Conservation (phyloP, 805 yeast genomes). For the Candida namnaoensis region DNA sequence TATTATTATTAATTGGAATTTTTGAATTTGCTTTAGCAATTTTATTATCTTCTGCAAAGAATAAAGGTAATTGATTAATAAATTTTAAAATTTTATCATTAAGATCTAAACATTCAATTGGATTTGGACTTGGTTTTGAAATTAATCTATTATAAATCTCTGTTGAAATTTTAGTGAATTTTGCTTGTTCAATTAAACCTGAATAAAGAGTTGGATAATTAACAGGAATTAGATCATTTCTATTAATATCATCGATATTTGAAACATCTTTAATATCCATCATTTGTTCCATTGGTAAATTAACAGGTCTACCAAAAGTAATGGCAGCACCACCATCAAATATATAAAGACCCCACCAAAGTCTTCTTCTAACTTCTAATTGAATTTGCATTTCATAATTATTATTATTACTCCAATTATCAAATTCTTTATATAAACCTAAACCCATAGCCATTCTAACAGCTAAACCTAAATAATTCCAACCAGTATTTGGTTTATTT, state of each 20-base stretch:
- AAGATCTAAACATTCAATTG: slow-evolving; percentile 41
- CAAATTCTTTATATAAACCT: slow-evolving; percentile 51
- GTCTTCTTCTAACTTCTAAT: slow-evolving; percentile 46
- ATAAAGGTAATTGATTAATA: slow-evolving; percentile 33
- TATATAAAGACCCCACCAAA: slow-evolving; percentile 63
- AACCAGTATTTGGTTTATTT: slow-evolving; percentile 59
- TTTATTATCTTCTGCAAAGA: slow-evolving; percentile 33
- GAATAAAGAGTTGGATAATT: slow-evolving; percentile 47
- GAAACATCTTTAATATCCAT: slow-evolving; percentile 42
- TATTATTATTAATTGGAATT: slow-evolving; percentile 7
- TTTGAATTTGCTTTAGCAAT: slow-evolving; percentile 16
- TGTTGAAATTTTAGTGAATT: slow-evolving; percentile 38
- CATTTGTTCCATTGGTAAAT: slow-evolving; percentile 35
- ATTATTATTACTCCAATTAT: slow-evolving; percentile 27
- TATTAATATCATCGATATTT: slow-evolving; percentile 33
- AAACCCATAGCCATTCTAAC: slow-evolving; percentile 59
- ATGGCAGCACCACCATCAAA: slow-evolving; percentile 59
- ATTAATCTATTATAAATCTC: slow-evolving; percentile 38
- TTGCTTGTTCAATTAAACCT: slow-evolving; percentile 47
- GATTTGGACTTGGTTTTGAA: slow-evolving; percentile 37
- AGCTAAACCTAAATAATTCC: slow-evolving; percentile 60
- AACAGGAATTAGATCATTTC: slow-evolving; percentile 11
- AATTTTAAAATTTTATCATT: slow-evolving; percentile 33
- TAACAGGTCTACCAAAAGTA: slow-evolving; percentile 58
- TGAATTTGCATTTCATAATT: slow-evolving; percentile 25